Evolutionary conservation across 2,329 filamentous ascomycete species (phyloP), one percentile per base, ranked within the genome.

Genomic region (Ophiostoma novo-ulmi): DNA sequence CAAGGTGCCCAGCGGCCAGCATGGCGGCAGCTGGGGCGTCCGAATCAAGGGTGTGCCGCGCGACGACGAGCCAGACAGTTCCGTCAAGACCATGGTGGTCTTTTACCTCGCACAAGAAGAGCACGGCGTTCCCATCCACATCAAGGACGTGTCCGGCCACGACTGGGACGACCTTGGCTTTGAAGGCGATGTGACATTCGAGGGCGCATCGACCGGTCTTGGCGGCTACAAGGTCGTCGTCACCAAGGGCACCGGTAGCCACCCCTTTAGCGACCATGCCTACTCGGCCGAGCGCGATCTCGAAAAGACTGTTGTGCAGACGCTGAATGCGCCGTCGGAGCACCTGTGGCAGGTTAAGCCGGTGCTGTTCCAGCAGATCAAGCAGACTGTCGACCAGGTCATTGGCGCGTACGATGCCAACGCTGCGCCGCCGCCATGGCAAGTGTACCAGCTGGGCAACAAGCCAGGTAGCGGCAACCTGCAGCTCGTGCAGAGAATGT

Each of bases 11-110:
- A 93, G 94, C 31, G 94, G 93, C 69, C 83, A 84, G 26, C 86
- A 97, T 79, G 94, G 93, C 71, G 95, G 95, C 71, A 97, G 89
- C 80, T 99, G 95, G 95, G 95, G 89, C 70, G 92, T 91, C 52
- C 86, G 95, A 71, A 89, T 99, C 77, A 94, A 91, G 80, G 95
- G 95, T 31, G 87, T 86, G 63, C 90, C 92, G 55, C 87, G 91
- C 64, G 67, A 86, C 5, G 91, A 91, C 78, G 90, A 86, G 0
- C 84, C 88, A 5, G 78, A 82, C 1, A 44, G 65, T 41, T 84
- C 90, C 73, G 82, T 93, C 71, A 91, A 91, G 78, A 94, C 90
- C 0, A 89, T 91, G 1, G 79, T 97, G 4, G 82, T 96, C 70
- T 94, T 97, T 80, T 96, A 96, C 79, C 85, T 93, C 71, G 88